A percentile compares a stretch with the other conserved stretches of the same genome.
These are phyloP conservation scores for Xylariales sp. DNA, from an alignment of 2,329 filamentous ascomycete species.

Conservation along the genomic window DNA sequence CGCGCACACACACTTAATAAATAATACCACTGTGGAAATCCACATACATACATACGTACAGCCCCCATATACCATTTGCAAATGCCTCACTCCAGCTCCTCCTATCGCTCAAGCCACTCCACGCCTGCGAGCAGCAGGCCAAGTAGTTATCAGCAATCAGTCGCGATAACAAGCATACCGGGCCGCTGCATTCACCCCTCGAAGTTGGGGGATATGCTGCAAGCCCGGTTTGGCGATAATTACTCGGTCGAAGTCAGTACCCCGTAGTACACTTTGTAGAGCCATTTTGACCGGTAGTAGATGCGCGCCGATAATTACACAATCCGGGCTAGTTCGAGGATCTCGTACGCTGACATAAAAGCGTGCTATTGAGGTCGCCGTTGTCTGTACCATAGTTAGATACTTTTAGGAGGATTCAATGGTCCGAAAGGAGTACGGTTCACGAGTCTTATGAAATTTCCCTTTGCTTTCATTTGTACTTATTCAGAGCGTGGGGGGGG, in stretches of 20 bases:
- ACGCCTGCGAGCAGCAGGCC: neutral
- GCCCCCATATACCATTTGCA: neutral
- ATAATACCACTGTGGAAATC: neutral
- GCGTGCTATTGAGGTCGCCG: constrained; percentile 21
- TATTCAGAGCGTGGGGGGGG: too few species aligned
- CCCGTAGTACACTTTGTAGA: neutral
- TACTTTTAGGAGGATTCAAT: neutral
- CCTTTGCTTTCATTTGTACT: too few species aligned
- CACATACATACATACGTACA: too few species aligned
- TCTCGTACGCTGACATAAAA: constrained; percentile 22
- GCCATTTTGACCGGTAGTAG: constrained; percentile 9
- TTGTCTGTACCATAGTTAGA: neutral
- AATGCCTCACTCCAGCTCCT: neutral
- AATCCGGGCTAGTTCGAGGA: constrained; percentile 16
- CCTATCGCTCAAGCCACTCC: neutral
- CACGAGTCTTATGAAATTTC: too few species aligned
- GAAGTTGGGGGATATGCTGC: constrained; percentile 24
- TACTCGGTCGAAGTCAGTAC: constrained; percentile 31
- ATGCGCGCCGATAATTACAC: constrained; percentile 30
- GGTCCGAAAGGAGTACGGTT: too few species aligned
- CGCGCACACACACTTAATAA: too few species aligned
- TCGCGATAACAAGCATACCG: constrained; percentile 21
- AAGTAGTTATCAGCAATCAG: neutral
- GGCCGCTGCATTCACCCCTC: constrained; percentile 30
- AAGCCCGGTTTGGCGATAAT: constrained; percentile 27